Percentiles rank a stretch among this genome's conserved stretches.
Evolutionary conservation across 2,329 filamentous ascomycete genomes (phyloP).

Genomic region (Parastagonospora nodorum): DNA sequence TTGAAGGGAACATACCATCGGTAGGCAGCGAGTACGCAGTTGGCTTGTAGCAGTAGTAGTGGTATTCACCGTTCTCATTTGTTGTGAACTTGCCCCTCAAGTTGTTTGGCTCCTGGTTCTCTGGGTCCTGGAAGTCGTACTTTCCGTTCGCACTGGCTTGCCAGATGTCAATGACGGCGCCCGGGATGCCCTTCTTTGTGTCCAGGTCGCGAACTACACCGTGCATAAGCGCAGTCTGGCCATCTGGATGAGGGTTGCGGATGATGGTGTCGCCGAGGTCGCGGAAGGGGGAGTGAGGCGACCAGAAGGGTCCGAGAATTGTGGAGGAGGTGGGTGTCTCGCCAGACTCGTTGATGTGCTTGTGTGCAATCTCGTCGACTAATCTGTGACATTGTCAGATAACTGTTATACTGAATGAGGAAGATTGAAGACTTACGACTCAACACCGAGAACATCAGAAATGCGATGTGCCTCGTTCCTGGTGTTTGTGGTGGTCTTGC

Average conservation of each 20-base stretch:
- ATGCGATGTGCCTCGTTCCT: conserved; percentile 77
- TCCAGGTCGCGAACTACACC: conserved; percentile 68
- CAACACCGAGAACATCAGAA: conserved; percentile 74
- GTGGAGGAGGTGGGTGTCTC: conserved; percentile 72
- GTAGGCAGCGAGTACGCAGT: conserved; percentile 74
- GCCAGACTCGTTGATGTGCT: conserved; percentile 64
- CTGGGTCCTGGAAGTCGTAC: conserved; percentile 77
- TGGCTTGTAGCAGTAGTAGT: conserved; percentile 76
- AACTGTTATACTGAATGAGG: neutral
- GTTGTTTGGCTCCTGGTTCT: conserved; percentile 74
- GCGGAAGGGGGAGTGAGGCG: conserved; percentile 74
- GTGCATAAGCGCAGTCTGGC: conserved; percentile 69
- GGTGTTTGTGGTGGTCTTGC: conserved; percentile 69
- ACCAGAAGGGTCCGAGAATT: conserved; percentile 81
- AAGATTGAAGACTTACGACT: conserved; percentile 59
- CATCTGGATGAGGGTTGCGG: conserved; percentile 62
- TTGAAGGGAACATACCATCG: conserved; percentile 53
- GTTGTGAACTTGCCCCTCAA: conserved; percentile 76
- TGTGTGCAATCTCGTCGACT: conserved; percentile 70
- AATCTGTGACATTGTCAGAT: conserved; percentile 50
- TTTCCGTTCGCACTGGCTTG: conserved; percentile 76
- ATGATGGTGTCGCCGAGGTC: conserved; percentile 70
- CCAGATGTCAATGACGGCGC: conserved; percentile 78
- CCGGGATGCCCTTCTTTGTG: conserved; percentile 68
- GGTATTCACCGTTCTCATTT: conserved; percentile 71